Conservation (phyloP, 2,329 filamentous ascomycete species). For the Fusarium incarnatum region DNA sequence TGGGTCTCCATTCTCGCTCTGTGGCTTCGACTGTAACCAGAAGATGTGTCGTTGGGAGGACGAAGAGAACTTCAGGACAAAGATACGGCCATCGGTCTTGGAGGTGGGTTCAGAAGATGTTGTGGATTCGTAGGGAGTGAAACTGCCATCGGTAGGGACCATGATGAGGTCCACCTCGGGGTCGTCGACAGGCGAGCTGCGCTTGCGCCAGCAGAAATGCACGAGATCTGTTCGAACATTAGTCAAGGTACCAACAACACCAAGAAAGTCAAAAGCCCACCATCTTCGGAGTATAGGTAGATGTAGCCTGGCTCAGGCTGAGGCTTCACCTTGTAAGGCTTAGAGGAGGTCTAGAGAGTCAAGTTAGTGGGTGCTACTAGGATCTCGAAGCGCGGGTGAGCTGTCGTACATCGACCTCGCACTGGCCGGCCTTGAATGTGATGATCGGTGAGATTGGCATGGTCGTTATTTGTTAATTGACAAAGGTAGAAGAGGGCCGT, state of each 20-base stretch:
- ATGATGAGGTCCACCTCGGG: constrained; percentile 92
- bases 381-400: constrained; percentile 1
- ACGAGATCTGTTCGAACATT: constrained; percentile 73
- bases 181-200: constrained; percentile 74
- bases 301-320: constrained; percentile 83
- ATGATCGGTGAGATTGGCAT: constrained; percentile 91
- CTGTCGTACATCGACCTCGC: constrained; percentile 79
- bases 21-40: constrained; percentile 94
- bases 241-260: not conserved
- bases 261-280: constrained; percentile 54
- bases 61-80: constrained; percentile 91
- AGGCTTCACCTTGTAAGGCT: constrained; percentile 78
- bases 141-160: constrained; percentile 89
- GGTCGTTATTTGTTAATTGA: constrained; percentile 22
- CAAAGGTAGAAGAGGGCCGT: not conserved
- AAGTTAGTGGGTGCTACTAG: constrained; percentile 34
- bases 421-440: constrained; percentile 95
- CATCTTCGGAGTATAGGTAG: constrained; percentile 94
- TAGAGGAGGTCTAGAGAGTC: constrained; percentile 58
- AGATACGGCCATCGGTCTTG: constrained; percentile 88
- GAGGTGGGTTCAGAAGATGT: constrained; percentile 66
- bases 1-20: constrained; percentile 74
- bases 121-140: constrained; percentile 79
- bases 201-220: constrained; percentile 97
- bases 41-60: constrained; percentile 93